A percentile compares a stretch with the other conserved stretches of the same genome.
These are phyloP conservation scores for Lavandula angustifolia DNA, from an alignment of 257 asterid genomes.

Conservation along the genomic window DNA sequence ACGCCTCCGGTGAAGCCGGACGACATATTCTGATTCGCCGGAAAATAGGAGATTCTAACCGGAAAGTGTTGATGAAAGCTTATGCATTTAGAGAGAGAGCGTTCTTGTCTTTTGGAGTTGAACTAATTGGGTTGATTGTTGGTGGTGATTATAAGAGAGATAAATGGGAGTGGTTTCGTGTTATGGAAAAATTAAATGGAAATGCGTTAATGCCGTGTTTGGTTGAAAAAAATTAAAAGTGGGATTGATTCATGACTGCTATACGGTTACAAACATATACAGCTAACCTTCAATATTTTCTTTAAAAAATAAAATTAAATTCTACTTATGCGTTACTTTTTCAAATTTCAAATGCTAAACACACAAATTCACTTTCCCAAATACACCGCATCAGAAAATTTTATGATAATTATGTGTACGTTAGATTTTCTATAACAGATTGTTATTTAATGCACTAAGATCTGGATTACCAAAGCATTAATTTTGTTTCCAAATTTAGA, in stretches of 20 bases:
- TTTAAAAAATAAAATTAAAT: too few species aligned
- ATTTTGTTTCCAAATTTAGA: neutral
- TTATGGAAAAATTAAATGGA: slow-evolving; percentile 30
- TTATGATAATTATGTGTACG: neutral
- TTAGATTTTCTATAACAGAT: neutral
- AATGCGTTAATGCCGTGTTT: slow-evolving; percentile 36
- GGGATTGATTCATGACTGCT: neutral
- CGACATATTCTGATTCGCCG: slow-evolving; percentile 37
- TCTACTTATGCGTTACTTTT: slow-evolving; percentile 7
- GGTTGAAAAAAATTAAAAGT: slow-evolving; percentile 25
- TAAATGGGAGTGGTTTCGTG: slow-evolving; percentile 26
- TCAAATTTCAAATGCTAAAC: neutral
- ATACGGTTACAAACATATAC: slow-evolving; percentile 5
- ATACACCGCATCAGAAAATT: neutral
- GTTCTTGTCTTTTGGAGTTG: slow-evolving; percentile 20
- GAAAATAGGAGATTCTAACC: neutral
- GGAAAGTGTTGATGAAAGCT: slow-evolving; percentile 32
- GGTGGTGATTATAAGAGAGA: slow-evolving; percentile 31
- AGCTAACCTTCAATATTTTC: slow-evolving; percentile 8
- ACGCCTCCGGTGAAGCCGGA: slow-evolving; percentile 65
- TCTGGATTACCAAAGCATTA: neutral
- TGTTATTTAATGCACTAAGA: neutral
- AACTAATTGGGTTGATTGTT: slow-evolving; percentile 50
- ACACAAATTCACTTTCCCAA: neutral
- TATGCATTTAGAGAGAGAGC: slow-evolving; percentile 33